Evolutionary conservation across 768 basidiomycete species (phyloP), one percentile per base, ranked within the genome.

Genomic region (Termitomyces sp.): DNA sequence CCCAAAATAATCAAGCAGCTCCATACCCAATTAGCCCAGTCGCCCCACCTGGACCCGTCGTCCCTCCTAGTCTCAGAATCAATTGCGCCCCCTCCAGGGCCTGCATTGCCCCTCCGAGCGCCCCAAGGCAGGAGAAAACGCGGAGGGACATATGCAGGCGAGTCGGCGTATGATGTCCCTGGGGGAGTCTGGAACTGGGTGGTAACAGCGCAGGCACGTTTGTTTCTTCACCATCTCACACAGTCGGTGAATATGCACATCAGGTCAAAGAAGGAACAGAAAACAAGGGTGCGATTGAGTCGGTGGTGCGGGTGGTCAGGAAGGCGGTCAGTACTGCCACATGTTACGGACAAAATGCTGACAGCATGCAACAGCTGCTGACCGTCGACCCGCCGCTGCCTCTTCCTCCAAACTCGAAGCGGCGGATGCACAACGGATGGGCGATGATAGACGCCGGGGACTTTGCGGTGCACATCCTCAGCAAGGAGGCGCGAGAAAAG

Each of bases 241-340:
- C 19, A 6, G 44, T 17, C 9, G 25, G 59, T 54, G 53, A 59
- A 58, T 41, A 41, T 21, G 51, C 59, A 19, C 48, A 56, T 35
- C 9, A 90, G 87, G 89, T 94, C 49, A 94, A 91, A 67, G 88
- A 91, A 63, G 91, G 91, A 9, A 89, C 89, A 7, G 90, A 93
- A 74, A 84, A 81, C 54, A 80, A 86, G 63, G 92, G 90, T 6
- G 82, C 85, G 1, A 85, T 93, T 54, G 89, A 92, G 65, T 83
- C 85, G 8, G 83, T 92, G 38, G 81, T 89, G 43, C 79, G 89
- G 48, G 68, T 82, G 12, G 80, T 90, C 27, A 76, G 90, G 60
- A 92, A 88, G 73, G 78, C 82, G 61, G 91, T 87, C 59, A 56
- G 87, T 80, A 35, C 50, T 27, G 19, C 34, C 40, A 48, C 34